Conservation (phyloP, 1,284 basidiomycete genomes). For the Boletus calvinii region DNA sequence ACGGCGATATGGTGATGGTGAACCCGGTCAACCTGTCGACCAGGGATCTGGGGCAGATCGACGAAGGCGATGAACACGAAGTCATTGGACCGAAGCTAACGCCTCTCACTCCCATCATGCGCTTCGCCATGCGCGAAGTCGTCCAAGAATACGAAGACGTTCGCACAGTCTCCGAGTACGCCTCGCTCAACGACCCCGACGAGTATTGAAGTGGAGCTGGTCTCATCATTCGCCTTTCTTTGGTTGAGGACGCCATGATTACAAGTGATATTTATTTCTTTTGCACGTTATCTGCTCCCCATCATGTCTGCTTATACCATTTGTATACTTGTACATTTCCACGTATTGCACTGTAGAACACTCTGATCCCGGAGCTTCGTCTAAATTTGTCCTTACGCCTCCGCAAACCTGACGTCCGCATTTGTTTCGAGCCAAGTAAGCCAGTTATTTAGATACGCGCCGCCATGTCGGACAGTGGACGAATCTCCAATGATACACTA, state of each 20-base stretch:
- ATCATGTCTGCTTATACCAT: constrained; percentile 7
- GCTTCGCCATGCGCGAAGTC: constrained; percentile 76
- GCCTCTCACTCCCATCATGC: constrained; percentile 74
- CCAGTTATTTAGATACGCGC: constrained; percentile 84
- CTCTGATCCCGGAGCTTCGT: neutral
- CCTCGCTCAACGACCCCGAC: constrained; percentile 65
- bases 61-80: constrained; percentile 40
- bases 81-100: constrained; percentile 70
- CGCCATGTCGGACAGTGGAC: constrained; percentile 81
- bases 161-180: constrained; percentile 70
- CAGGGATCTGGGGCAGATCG: constrained; percentile 38
- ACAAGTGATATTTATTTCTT: constrained; percentile 12
- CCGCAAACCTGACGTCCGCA: constrained; percentile 86
- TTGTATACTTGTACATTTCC: constrained; percentile 5
- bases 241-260: neutral
- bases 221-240: neutral
- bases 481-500: constrained; percentile 92
- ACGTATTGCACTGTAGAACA: neutral
- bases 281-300: constrained; percentile 5
- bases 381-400: constrained; percentile 25
- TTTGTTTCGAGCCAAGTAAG: constrained; percentile 86
- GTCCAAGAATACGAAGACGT: constrained; percentile 75
- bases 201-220: constrained; percentile 51
- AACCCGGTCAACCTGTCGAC: constrained; percentile 34
- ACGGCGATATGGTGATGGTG: constrained; percentile 48